These are phyloP conservation scores for Penicillium canescens DNA, from an alignment of 495 filamentous ascomycete species.

Conservation along the genomic window DNA sequence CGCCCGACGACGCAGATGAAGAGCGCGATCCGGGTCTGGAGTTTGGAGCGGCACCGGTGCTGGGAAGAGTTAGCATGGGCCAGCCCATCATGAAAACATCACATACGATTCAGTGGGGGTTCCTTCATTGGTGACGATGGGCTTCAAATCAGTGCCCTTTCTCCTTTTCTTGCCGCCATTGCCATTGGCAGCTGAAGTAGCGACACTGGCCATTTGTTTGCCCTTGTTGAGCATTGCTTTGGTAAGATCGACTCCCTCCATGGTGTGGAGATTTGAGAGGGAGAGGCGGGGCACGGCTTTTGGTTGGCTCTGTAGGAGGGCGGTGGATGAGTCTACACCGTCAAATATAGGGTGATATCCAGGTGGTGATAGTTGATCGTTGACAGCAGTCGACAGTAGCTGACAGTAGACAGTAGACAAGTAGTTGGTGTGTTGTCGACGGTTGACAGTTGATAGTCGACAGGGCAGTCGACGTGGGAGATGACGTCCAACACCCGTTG, in stretches of 20 bases:
- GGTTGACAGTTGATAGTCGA: too few species aligned
- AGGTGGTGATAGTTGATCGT: too few species aligned
- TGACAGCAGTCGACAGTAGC: not conserved
- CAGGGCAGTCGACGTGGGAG: too few species aligned
- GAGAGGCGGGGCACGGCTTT: constrained; percentile 27
- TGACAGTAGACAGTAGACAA: not conserved
- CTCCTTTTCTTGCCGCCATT: constrained; percentile 78
- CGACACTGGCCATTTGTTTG: constrained; percentile 67
- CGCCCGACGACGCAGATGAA: constrained; percentile 79
- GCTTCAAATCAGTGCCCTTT: constrained; percentile 82
- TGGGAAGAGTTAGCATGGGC: constrained; percentile 15
- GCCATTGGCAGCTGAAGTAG: constrained; percentile 62
- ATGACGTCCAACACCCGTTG: too few species aligned
- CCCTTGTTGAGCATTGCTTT: constrained; percentile 77
- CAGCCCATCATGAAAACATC: constrained; percentile 1
- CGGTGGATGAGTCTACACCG: constrained; percentile 12
- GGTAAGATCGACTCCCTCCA: constrained; percentile 76
- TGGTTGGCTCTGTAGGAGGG: constrained; percentile 11
- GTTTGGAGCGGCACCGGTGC: constrained; percentile 40
- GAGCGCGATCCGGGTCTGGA: constrained; percentile 64
- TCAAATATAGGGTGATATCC: not conserved
- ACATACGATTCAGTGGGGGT: constrained; percentile 55
- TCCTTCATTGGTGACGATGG: constrained; percentile 83
- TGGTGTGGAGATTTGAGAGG: constrained; percentile 40
- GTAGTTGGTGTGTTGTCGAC: too few species aligned